Evolutionary conservation across 129 eudicot species (phyloP), one percentile per base, ranked within the genome.

Genomic region (Pulicaria dysenterica): DNA sequence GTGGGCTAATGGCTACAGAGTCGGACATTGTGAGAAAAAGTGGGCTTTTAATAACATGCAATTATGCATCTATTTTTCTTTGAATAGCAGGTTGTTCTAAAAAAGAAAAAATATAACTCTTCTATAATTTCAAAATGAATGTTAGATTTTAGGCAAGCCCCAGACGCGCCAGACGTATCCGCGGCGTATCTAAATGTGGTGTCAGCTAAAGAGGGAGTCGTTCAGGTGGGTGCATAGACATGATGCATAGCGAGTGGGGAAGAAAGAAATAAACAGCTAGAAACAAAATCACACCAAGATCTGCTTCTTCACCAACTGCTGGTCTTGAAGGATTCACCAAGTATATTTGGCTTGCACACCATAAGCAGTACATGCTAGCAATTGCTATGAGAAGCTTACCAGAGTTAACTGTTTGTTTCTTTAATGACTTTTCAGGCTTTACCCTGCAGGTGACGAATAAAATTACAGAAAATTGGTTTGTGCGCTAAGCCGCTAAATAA

Each of bases 251-350:
- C 53, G 84, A 46, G 48, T 90, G 95, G 5, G 98, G 96, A 64
- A 94, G 76, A 66, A 90, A 90, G 68, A 94, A 90, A 76, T 82
- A 94, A 8, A 80, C 67, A 14, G 79, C 84, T 17, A 94, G 63
- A 73, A 94, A 94, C 70, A 92, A 80, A 0, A 94, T 81, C 43
- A 94, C 96, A 55, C 98, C 98, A 17, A 94, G 85, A 82, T 94
- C 98, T 56, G 98, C 96, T 74, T 94, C 98, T 77, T 94, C 98
- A 38, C 97, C 96, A 59, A 94, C 95, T 6, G 98, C 88, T 36
- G 98, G 82, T 57, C 96, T 85, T 14, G 84, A 91, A 70, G 98
- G 98, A 38, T 67, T 73, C 54, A 94, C 91, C 77, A 87, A 58
- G 78, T 94, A 94, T 59, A 85, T 90, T 83, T 94, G 98, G 79